Conservation (phyloP, 164 flowering plant species). For the Stephania yunnanensis region DNA sequence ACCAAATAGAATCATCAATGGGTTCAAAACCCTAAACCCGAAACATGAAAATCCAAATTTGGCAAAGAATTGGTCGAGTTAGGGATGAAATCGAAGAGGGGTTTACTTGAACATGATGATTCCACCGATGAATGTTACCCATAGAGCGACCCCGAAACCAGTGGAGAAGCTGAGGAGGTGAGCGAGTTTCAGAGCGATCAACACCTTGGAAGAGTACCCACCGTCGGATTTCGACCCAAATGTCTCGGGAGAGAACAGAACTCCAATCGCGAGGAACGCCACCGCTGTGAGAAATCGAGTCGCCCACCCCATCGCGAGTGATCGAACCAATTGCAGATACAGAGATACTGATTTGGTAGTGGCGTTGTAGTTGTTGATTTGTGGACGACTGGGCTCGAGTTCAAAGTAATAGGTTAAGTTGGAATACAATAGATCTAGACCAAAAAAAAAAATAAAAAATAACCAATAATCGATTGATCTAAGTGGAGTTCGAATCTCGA, state of each 20-base stretch:
- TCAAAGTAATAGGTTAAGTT: no score
- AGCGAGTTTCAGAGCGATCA: slow-evolving; percentile 48
- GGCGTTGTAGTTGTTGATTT: no score
- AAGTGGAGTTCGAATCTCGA: no score
- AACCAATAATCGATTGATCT: no score
- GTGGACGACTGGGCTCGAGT: no score
- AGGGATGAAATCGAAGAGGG: not conserved
- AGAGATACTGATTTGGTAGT: no score
- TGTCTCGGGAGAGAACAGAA: slow-evolving; percentile 81
- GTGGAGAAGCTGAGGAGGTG: slow-evolving; percentile 89
- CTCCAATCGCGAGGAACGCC: slow-evolving; percentile 68
- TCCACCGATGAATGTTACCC: slow-evolving; percentile 99
- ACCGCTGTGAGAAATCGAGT: slow-evolving; percentile 61
- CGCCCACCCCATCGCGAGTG: slow-evolving; percentile 66
- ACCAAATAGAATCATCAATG: no score
- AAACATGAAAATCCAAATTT: not conserved
- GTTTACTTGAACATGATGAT: slow-evolving; percentile 99
- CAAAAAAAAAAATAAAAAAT: no score
- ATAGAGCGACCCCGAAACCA: slow-evolving; percentile 85
- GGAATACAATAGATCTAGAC: no score
- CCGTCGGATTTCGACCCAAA: slow-evolving; percentile 63
- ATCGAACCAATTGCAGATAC: not conserved
- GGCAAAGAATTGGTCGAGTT: not conserved
- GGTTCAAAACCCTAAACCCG: no score
- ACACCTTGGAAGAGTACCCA: slow-evolving; percentile 30